phyloP scores from a whole-genome alignment of 805 yeast species.

The Pichia gijzeniarum region DNA sequence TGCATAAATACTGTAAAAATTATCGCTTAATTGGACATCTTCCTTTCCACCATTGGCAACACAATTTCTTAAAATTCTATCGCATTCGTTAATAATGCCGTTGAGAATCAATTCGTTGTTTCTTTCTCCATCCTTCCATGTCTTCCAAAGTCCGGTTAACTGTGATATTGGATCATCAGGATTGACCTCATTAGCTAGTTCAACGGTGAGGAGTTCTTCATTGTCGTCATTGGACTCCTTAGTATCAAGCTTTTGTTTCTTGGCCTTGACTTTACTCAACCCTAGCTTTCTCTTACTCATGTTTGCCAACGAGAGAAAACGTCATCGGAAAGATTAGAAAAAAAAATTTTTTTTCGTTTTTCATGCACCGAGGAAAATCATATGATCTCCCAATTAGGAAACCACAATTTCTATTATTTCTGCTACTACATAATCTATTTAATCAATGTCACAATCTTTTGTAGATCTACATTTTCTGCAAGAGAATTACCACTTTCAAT shows the following conservation, averaged over 20 bases:
- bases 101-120: conserved; percentile 63
- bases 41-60: conserved; percentile 28
- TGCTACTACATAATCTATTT: conserved; percentile 3
- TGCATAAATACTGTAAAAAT: conserved; percentile 70
- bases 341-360: not conserved
- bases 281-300: conserved; percentile 54
- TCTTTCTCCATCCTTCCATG: conserved; percentile 49
- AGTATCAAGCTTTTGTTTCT: conserved; percentile 47
- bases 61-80: conserved; percentile 56
- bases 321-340: not conserved
- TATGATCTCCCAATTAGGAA: conserved; percentile 3
- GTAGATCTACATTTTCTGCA: conserved; percentile 11
- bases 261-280: conserved; percentile 48
- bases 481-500: conserved; percentile 17
- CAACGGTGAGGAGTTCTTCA: conserved; percentile 42
- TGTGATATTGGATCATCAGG: conserved; percentile 78
- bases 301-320: not conserved
- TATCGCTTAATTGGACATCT: conserved; percentile 33
- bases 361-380: not conserved
- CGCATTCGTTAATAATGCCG: conserved; percentile 92
- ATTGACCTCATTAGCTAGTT: conserved; percentile 61
- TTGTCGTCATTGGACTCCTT: conserved; percentile 38
- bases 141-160: conserved; percentile 63
- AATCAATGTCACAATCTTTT: conserved; percentile 11
- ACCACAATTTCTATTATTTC: not conserved